Conservation (phyloP, 805 yeast genomes). For the Wickerhamomyces sydowiorum region DNA sequence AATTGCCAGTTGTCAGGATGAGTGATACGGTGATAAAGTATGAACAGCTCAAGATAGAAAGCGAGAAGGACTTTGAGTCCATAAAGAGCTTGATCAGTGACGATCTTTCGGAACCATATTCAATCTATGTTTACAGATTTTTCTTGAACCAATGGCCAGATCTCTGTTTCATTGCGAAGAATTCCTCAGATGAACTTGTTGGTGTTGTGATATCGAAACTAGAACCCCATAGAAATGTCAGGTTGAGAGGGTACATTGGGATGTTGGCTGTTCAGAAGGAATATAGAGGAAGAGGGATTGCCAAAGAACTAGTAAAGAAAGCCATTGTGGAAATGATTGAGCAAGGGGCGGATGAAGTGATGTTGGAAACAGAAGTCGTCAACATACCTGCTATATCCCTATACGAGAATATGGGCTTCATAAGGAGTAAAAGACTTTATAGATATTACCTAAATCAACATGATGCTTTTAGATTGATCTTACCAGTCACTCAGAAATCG, state of each 20-base stretch:
- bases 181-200: slow-evolving; percentile 36
- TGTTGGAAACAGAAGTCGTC: slow-evolving; percentile 85
- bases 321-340: slow-evolving; percentile 61
- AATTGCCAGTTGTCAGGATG: too few relatives aligned
- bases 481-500: slow-evolving; percentile 68
- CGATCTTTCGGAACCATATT: slow-evolving; percentile 90
- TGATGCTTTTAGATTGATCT: slow-evolving; percentile 83
- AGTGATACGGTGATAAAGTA: slow-evolving; percentile 11
- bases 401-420: slow-evolving; percentile 73
- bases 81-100: slow-evolving; percentile 55
- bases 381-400: slow-evolving; percentile 64
- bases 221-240: slow-evolving; percentile 66
- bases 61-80: slow-evolving; percentile 38
- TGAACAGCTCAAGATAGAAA: slow-evolving; percentile 17
- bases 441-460: slow-evolving; percentile 88
- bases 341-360: slow-evolving; percentile 79
- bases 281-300: slow-evolving; percentile 77
- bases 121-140: slow-evolving; percentile 86
- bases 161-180: slow-evolving; percentile 61
- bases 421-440: slow-evolving; percentile 68
- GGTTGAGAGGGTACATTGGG: slow-evolving; percentile 89
- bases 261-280: slow-evolving; percentile 82
- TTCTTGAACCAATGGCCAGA: slow-evolving; percentile 91
- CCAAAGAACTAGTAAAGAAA: slow-evolving; percentile 58
- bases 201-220: slow-evolving; percentile 85